These are phyloP conservation scores for Clavispora phyllophila DNA, from an alignment of 805 yeast genomes.

Conservation along the genomic window DNA sequence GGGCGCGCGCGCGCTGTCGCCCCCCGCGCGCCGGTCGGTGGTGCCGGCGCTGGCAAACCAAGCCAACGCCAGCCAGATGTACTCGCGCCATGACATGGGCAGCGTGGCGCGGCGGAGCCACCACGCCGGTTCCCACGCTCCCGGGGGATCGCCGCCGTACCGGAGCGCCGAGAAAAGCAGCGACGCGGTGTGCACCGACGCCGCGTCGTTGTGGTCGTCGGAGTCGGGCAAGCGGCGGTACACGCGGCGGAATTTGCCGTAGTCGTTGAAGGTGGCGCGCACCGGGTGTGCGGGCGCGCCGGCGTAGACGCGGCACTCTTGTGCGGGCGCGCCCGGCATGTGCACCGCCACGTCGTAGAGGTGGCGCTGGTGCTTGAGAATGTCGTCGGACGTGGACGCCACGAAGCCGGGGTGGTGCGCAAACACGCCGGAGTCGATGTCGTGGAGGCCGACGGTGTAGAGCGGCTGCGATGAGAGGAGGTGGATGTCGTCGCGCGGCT, in stretches of 20 bases:
- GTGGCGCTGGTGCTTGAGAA: conserved; percentile 48
- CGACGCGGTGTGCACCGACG: conserved; percentile 26
- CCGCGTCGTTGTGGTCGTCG: conserved; percentile 21
- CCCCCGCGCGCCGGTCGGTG: conserved; percentile 14
- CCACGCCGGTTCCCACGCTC: conserved; percentile 32
- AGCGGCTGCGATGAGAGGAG: conserved; percentile 40
- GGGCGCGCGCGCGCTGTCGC: conserved; percentile 3
- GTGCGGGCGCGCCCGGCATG: conserved; percentile 12
- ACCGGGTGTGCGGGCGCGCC: conserved; percentile 9
- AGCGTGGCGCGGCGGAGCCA: conserved; percentile 42
- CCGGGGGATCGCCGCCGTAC: conserved; percentile 4
- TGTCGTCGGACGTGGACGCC: conserved; percentile 65
- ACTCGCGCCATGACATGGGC: conserved; percentile 50
- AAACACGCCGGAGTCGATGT: conserved; percentile 29
- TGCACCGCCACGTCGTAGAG: conserved; percentile 45
- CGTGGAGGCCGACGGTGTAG: conserved; percentile 62
- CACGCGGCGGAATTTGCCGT: conserved; percentile 30
- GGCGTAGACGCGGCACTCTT: conserved; percentile 7
- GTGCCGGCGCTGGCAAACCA: conserved; percentile 92
- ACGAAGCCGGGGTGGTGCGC: conserved; percentile 36
- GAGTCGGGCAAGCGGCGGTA: conserved; percentile 20
- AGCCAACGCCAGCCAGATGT: conserved; percentile 63
- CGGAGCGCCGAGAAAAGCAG: conserved; percentile 17
- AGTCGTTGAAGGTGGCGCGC: conserved; percentile 34
- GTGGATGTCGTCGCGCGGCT: conserved; percentile 5